Evolutionary conservation across 306 rosid genomes (phyloP).

Genomic region (Neltuma alba): DNA sequence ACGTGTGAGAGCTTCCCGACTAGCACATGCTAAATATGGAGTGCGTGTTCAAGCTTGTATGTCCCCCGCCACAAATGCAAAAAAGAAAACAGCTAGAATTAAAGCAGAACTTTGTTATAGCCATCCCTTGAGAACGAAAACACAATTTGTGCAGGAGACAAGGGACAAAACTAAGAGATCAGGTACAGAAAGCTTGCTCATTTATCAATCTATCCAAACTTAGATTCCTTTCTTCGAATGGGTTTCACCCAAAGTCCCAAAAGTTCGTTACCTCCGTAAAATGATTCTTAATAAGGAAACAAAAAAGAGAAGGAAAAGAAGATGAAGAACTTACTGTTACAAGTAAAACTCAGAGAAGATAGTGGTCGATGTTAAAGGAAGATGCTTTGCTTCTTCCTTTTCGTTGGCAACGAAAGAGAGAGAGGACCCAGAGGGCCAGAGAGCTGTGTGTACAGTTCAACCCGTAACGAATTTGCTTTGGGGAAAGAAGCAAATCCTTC

Average conservation of each 20-base stretch:
- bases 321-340: slow-evolving; percentile 44
- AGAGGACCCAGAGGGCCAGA: neutral
- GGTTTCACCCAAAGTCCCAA: slow-evolving; percentile 38
- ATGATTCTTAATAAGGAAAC: slow-evolving; percentile 25
- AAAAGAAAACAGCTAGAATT: slow-evolving; percentile 8
- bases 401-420: neutral
- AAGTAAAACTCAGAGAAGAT: slow-evolving; percentile 31
- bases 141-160: slow-evolving; percentile 29
- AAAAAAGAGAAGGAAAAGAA: slow-evolving; percentile 5
- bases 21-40: slow-evolving; percentile 14
- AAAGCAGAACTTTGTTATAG: slow-evolving; percentile 16
- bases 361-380: slow-evolving; percentile 18
- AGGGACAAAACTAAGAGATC: slow-evolving; percentile 26
- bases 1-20: neutral
- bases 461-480: slow-evolving; percentile 25
- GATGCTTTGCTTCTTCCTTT: slow-evolving; percentile 63
- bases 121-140: neutral
- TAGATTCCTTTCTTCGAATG: slow-evolving; percentile 64
- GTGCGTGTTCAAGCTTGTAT: neutral
- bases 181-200: slow-evolving; percentile 28
- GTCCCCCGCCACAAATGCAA: slow-evolving; percentile 5
- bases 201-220: slow-evolving; percentile 28
- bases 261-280: slow-evolving; percentile 44
- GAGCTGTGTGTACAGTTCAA: slow-evolving; percentile 32
- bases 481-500: neutral